phyloP scores from a whole-genome alignment of 106 monocot species.

The Vanilla planifolia region DNA sequence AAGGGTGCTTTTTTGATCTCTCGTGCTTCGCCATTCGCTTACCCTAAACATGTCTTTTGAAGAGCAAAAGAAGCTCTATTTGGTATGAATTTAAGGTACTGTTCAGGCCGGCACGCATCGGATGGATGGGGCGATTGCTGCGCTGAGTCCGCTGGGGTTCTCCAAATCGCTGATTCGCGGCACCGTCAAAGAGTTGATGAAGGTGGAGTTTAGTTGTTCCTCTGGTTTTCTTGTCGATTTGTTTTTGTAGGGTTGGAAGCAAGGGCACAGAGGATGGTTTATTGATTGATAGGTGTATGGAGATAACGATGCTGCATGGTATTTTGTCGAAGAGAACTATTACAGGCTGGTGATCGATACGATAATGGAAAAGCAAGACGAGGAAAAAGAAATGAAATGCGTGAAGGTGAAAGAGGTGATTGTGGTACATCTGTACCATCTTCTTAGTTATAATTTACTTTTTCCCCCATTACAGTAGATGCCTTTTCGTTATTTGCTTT shows the following conservation, averaged over 20 bases:
- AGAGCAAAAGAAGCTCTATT: background rate
- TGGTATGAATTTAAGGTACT: background rate
- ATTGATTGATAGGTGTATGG: slow-evolving; percentile 2
- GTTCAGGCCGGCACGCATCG: background rate
- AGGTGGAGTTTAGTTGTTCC: background rate
- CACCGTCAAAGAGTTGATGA: background rate
- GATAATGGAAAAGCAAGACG: slow-evolving; percentile 4
- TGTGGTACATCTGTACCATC: background rate
- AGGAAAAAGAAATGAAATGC: background rate
- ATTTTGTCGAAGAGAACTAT: slow-evolving; percentile 8
- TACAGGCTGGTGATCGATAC: slow-evolving; percentile 5
- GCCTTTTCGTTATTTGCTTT: too few species aligned
- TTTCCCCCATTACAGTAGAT: too few species aligned
- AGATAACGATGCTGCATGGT: slow-evolving; percentile 6
- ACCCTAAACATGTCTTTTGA: background rate
- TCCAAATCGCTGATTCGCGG: background rate
- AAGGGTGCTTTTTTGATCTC: background rate
- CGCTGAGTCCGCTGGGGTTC: background rate
- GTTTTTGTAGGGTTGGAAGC: background rate
- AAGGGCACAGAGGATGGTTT: background rate
- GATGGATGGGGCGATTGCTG: slow-evolving; percentile 5
- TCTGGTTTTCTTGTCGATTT: background rate
- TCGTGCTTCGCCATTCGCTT: background rate
- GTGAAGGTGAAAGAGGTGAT: background rate
- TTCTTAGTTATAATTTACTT: background rate